Evolutionary conservation across 2,329 filamentous ascomycete genomes (phyloP).

Genomic region (Ophiostoma piceae): DNA sequence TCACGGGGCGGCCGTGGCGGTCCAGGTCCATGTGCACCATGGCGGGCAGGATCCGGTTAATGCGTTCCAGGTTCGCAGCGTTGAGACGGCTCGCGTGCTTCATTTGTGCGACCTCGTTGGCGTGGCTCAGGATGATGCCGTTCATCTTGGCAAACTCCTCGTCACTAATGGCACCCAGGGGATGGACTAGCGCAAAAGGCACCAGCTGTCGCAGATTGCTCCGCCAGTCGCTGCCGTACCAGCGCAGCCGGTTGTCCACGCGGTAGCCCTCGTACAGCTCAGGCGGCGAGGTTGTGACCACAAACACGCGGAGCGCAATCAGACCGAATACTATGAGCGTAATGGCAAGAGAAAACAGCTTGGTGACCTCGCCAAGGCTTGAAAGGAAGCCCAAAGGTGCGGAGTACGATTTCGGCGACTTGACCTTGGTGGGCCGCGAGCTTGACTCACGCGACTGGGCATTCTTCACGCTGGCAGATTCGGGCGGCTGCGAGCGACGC

Average conservation of each 20-base stretch:
- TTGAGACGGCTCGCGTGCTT: conserved; percentile 35
- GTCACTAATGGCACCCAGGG: conserved; percentile 28
- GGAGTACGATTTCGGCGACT: background rate
- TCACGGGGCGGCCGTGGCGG: conserved; percentile 47
- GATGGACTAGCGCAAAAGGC: conserved; percentile 27
- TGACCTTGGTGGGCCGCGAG: background rate
- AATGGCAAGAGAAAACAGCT: conserved; percentile 23
- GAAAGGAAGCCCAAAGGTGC: background rate
- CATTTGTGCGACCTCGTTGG: conserved; percentile 31
- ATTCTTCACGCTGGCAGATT: background rate
- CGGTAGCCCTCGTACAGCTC: conserved; percentile 28
- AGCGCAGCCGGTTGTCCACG: conserved; percentile 28
- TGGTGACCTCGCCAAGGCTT: conserved; percentile 11
- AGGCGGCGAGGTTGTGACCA: conserved; percentile 24
- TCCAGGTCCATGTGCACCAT: conserved; percentile 51
- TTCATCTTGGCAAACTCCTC: conserved; percentile 29
- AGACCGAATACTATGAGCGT: conserved; percentile 23
- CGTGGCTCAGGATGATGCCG: conserved; percentile 29
- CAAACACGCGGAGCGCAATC: conserved; percentile 25
- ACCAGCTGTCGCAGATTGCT: conserved; percentile 29
- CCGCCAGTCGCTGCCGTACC: conserved; percentile 29
- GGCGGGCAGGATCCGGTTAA: conserved; percentile 51
- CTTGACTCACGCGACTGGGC: background rate
- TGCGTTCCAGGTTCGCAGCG: conserved; percentile 37
- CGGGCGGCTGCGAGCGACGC: conserved; percentile 1